These are phyloP conservation scores for Zostera marina DNA, from an alignment of 116 monocot species.

Conservation along the genomic window DNA sequence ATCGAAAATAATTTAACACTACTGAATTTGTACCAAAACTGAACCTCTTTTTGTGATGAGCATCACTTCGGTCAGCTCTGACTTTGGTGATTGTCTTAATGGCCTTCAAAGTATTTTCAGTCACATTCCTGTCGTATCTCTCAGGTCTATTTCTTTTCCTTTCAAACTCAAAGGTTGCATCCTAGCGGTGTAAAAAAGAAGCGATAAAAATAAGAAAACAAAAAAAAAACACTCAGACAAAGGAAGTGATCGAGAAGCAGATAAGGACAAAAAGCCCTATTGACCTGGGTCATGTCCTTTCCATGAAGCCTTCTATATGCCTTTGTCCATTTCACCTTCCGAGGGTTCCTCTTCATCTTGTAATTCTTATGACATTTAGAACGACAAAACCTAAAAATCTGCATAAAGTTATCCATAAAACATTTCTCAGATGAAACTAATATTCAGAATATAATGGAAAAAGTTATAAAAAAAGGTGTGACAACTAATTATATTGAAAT, in stretches of 20 bases:
- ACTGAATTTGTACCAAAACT: slow-evolving; percentile 1
- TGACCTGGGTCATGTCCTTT: slow-evolving; percentile 84
- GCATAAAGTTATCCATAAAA: slow-evolving; percentile 4
- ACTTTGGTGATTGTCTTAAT: slow-evolving; percentile 68
- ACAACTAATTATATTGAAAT: too few species aligned
- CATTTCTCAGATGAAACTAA: background rate
- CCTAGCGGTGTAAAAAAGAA: slow-evolving; percentile 18
- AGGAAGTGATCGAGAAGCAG: background rate
- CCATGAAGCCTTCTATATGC: slow-evolving; percentile 69
- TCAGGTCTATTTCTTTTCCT: slow-evolving; percentile 79
- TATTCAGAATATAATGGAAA: background rate
- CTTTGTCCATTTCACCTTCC: slow-evolving; percentile 90
- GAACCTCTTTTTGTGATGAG: slow-evolving; percentile 39
- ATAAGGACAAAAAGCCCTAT: background rate
- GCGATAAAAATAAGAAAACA: background rate
- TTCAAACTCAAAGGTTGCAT: slow-evolving; percentile 82
- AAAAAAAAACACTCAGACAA: background rate
- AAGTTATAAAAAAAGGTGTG: too few species aligned
- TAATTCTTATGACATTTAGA: slow-evolving; percentile 92
- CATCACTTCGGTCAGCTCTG: slow-evolving; percentile 29
- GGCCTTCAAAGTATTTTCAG: slow-evolving; percentile 43
- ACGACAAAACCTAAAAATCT: slow-evolving; percentile 81
- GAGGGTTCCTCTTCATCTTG: slow-evolving; percentile 98
- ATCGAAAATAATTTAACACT: background rate
- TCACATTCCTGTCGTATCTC: slow-evolving; percentile 58